Evolutionary conservation across 257 asterid species (phyloP).

Genomic region (Ophiorrhiza pumila): DNA sequence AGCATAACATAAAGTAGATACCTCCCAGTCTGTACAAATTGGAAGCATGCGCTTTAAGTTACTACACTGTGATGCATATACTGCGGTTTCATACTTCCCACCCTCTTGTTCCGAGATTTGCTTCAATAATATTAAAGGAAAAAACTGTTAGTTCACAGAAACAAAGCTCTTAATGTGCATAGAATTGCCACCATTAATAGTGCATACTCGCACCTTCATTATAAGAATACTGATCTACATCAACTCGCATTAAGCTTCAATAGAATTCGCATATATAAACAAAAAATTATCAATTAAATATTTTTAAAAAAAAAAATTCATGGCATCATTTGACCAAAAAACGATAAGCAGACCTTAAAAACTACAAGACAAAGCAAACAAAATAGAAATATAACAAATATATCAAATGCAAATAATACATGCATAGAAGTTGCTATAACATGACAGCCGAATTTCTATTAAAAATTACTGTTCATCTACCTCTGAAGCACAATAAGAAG

Average conservation of each 20-base stretch:
- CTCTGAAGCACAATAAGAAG: conserved; percentile 96
- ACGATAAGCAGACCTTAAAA: not conserved
- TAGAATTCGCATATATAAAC: not conserved
- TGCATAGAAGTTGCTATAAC: not conserved
- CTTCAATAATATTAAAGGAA: conserved; percentile 48
- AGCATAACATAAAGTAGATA: conserved; percentile 26
- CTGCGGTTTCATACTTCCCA: conserved; percentile 86
- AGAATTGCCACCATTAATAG: not conserved
- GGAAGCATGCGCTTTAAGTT: conserved; percentile 90
- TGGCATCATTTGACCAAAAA: not conserved
- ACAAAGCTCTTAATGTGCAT: conserved; percentile 11
- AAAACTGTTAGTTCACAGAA: conserved; percentile 23
- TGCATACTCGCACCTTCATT: not conserved
- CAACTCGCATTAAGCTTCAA: not conserved
- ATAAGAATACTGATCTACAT: not conserved
- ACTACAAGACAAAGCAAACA: not conserved
- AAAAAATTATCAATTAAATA: too few species aligned
- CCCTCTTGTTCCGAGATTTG: conserved; percentile 95
- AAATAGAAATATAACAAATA: not conserved
- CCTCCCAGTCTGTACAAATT: conserved; percentile 98
- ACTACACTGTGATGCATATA: conserved; percentile 89
- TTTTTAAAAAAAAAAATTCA: not conserved
- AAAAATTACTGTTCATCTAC: conserved; percentile 33
- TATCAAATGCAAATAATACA: not conserved
- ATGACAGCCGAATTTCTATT: not conserved